Base-by-base conservation (phyloP, 2,329 filamentous ascomycete genomes). In the Trichoderma sp. region DNA sequence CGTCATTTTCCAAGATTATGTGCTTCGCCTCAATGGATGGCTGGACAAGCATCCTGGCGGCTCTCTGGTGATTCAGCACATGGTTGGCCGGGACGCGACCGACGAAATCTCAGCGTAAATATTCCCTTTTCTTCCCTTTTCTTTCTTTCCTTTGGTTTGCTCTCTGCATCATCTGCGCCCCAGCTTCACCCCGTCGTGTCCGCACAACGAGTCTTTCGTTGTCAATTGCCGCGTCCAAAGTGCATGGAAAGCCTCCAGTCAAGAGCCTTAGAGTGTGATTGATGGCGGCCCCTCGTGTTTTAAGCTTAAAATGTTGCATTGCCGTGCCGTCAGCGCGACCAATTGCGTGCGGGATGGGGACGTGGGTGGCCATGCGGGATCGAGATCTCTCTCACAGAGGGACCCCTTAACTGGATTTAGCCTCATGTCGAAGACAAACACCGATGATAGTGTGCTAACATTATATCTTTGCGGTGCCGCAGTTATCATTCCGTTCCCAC, bases 31-130 rank as follows among this genome's bases (percentile, higher is more conserved):
- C 39, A 94, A 98, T 76, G 84, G 89, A 45, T 99, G 93, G 92
- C 80, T 96, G 60, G 87, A 87, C 61, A 97, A 91, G 73, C 95
- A 98, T 73, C 95, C 95, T 14, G 95, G 95, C 65, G 95, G 95
- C 71, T 89, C 94, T 72, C 95, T 93, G 78, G 86, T 94, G 63
- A 96, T 99, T 69, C 82, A 87, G 75, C 95, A 99, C 75, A 95
- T 97, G 92, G 86, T 98, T 67, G 93, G 93, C 67, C 87, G 90
- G 78, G 93, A 97, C 85, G 94, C 92, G 58, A 97, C 94, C 12
- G 93, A 97, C 76, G 95, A 98, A 78, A 89, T 98, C 67, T 92
- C 90, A 76, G 91, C 89, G 92, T 97, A 84, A 54, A 41, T 56
- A 54, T 82, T 52, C 58, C 66, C 63, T 63, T 50, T 28, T 15